These are phyloP conservation scores for Maudiozyma saulgeensis DNA, from an alignment of 805 yeast genomes.

Conservation along the genomic window DNA sequence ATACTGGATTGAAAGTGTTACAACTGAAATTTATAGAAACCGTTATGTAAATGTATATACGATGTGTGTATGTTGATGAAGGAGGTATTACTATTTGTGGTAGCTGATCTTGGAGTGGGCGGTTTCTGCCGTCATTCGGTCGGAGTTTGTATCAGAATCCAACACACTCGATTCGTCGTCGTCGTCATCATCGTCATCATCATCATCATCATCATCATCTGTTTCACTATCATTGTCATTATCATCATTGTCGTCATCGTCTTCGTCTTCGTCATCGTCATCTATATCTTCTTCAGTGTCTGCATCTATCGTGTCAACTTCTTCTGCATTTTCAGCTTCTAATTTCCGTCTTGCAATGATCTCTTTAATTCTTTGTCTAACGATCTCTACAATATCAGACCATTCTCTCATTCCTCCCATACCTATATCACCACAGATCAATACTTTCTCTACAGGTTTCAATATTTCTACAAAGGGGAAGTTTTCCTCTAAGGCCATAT, in stretches of 20 bases:
- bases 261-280: slow-evolving; percentile 34
- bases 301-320: slow-evolving; percentile 35
- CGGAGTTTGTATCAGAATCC: not conserved
- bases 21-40: not conserved
- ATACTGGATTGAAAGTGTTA: too few relatives aligned
- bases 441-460: slow-evolving; percentile 74
- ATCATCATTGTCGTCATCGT: slow-evolving; percentile 36
- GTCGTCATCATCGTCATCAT: slow-evolving; percentile 23
- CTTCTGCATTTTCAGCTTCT: slow-evolving; percentile 27
- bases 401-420: slow-evolving; percentile 92
- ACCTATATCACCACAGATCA: slow-evolving; percentile 76
- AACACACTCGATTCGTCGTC: slow-evolving; percentile 1
- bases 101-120: not conserved
- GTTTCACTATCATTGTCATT: slow-evolving; percentile 34
- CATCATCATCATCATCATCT: slow-evolving; percentile 33
- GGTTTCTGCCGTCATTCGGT: not conserved
- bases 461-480: slow-evolving; percentile 67
- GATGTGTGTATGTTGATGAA: not conserved
- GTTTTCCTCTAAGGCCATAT: slow-evolving; percentile 52
- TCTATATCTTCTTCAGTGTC: slow-evolving; percentile 39
- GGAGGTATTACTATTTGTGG: not conserved
- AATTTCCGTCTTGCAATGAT: slow-evolving; percentile 23
- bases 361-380: slow-evolving; percentile 31
- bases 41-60: not conserved
- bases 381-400: slow-evolving; percentile 66